Evolutionary conservation across 2,329 filamentous ascomycete genomes (phyloP).

Genomic region (Rhynchosporium secalis): DNA sequence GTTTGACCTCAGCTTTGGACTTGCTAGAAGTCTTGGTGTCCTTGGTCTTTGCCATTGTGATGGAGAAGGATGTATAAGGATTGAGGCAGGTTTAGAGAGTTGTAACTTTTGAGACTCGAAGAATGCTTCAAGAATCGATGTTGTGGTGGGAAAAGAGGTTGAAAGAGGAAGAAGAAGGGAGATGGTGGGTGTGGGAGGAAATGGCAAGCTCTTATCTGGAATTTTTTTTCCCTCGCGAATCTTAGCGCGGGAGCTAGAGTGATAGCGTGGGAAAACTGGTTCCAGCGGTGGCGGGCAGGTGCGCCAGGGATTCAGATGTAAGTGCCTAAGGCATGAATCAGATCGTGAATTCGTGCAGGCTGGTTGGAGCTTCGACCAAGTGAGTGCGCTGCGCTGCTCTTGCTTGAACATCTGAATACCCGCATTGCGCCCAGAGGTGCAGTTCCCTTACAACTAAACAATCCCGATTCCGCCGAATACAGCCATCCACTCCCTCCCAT

Average conservation of each 20-base stretch:
- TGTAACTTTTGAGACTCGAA: conserved; percentile 14
- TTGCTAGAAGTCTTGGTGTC: conserved; percentile 58
- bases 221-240: conserved; percentile 30
- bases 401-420: conserved; percentile 9
- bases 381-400: too few relatives aligned
- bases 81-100: conserved; percentile 16
- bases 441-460: not conserved
- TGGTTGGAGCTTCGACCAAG: conserved; percentile 2
- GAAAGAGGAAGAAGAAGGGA: conserved; percentile 18
- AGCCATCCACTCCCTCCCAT: too few relatives aligned
- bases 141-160: conserved; percentile 19
- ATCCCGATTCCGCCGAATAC: conserved; percentile 7
- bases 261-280: conserved; percentile 8
- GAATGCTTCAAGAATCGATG: conserved; percentile 16
- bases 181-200: conserved; percentile 28
- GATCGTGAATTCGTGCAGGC: not conserved
- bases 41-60: conserved; percentile 67
- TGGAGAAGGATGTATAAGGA: not conserved
- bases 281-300: conserved; percentile 7
- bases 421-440: conserved; percentile 2
- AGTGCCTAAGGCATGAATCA: conserved; percentile 5
- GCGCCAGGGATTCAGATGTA: conserved; percentile 5
- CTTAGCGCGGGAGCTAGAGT: conserved; percentile 23
- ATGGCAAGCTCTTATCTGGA: conserved; percentile 35
- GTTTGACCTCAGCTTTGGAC: conserved; percentile 50